These are phyloP conservation scores for Fusarium bulbicola DNA, from an alignment of 2,329 filamentous ascomycete species.

Conservation along the genomic window DNA sequence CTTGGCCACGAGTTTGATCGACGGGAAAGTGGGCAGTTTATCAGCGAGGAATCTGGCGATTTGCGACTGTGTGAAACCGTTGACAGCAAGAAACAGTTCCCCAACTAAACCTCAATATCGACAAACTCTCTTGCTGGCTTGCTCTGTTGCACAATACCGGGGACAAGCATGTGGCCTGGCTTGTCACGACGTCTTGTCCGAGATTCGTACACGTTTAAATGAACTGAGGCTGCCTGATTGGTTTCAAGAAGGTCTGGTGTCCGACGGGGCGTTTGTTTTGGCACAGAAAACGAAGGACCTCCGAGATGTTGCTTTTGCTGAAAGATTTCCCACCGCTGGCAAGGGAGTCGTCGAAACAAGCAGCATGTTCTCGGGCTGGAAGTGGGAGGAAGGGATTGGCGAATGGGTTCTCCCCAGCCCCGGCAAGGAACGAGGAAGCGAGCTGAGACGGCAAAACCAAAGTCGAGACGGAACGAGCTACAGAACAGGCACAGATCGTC, in stretches of 20 bases:
- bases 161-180: conserved; percentile 53
- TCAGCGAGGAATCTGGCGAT: conserved; percentile 27
- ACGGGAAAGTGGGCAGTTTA: conserved; percentile 15
- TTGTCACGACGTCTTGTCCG: conserved; percentile 49
- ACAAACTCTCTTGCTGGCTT: conserved; percentile 51
- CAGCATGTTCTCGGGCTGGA: conserved; percentile 49
- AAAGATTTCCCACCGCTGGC: conserved; percentile 48
- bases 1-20: conserved; percentile 37
- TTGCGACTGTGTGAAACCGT: conserved; percentile 35
- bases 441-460: conserved; percentile 5
- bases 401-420: conserved; percentile 49
- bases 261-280: conserved; percentile 60
- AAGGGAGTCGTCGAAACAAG: conserved; percentile 14
- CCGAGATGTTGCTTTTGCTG: conserved; percentile 63
- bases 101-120: conserved; percentile 36
- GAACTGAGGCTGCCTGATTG: conserved; percentile 45
- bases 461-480: conserved; percentile 4
- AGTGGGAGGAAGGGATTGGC: conserved; percentile 54
- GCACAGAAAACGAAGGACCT: conserved; percentile 63
- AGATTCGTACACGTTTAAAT: conserved; percentile 54
- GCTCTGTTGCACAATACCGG: conserved; percentile 58
- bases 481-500: conserved; percentile 14
- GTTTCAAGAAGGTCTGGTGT: conserved; percentile 51
- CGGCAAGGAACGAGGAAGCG: conserved; percentile 16
- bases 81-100: conserved; percentile 21